Percentiles rank a stretch among this genome's conserved stretches.
These are phyloP conservation scores for Meira nashicola DNA, from an alignment of 1,284 basidiomycete species.

Conservation along the genomic window DNA sequence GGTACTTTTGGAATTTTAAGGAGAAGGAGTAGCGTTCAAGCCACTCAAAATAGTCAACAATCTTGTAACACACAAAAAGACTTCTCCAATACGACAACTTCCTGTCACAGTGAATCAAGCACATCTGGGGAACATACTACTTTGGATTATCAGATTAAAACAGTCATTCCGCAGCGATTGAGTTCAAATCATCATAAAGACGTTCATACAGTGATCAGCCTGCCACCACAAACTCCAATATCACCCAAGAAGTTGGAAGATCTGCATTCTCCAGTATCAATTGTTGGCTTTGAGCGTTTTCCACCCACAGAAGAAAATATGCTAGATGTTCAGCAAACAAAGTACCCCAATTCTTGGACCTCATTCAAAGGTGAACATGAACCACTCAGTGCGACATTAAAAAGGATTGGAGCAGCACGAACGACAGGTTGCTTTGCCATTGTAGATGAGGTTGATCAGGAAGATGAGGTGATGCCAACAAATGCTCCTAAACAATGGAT, in stretches of 20 bases:
- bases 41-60: no score
- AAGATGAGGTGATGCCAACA: not conserved
- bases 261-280: slow-evolving; percentile 3
- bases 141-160: no score
- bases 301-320: not conserved
- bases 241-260: not conserved
- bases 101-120: no score
- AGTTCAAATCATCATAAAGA: not conserved
- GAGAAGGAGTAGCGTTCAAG: no score
- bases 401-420: slow-evolving; percentile 1
- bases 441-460: not conserved
- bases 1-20: no score
- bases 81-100: no score
- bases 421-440: not conserved
- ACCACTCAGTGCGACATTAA: slow-evolving; percentile 6
- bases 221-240: not conserved
- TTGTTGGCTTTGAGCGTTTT: not conserved
- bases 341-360: not conserved
- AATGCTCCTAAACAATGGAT: not conserved
- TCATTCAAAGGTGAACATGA: not conserved
- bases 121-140: no score
- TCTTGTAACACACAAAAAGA: no score
- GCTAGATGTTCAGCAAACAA: not conserved
- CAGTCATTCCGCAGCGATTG: no score
- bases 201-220: not conserved